These are phyloP conservation scores for Xerocomus nothofagi DNA, from an alignment of 1,284 basidiomycete species.

Conservation along the genomic window DNA sequence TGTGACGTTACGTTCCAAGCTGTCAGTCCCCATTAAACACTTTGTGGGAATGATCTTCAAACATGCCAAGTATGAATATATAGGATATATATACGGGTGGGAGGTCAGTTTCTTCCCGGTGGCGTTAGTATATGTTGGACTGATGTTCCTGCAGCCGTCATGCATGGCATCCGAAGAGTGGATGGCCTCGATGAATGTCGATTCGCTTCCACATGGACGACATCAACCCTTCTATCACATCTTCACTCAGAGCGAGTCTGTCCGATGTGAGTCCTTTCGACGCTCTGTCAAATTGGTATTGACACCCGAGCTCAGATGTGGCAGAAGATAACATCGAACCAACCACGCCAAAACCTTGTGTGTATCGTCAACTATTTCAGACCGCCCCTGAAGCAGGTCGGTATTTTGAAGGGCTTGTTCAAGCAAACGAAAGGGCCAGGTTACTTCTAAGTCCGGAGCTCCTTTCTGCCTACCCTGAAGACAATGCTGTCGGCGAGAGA, in stretches of 20 bases:
- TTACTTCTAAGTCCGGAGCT: constrained; percentile 32
- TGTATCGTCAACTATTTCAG: constrained; percentile 26
- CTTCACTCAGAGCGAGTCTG: constrained; percentile 39
- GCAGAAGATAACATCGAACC: constrained; percentile 44
- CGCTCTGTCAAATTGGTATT: not conserved
- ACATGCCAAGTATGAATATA: constrained; percentile 44
- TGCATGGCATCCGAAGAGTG: constrained; percentile 47
- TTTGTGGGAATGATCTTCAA: constrained; percentile 56
- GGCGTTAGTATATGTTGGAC: not conserved
- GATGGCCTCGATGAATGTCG: constrained; percentile 47
- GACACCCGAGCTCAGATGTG: constrained; percentile 34
- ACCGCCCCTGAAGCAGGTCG: constrained; percentile 27
- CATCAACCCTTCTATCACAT: constrained; percentile 56
- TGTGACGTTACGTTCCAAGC: constrained; percentile 30
- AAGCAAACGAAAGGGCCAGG: constrained; percentile 24
- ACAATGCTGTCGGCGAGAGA: constrained; percentile 26
- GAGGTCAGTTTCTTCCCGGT: constrained; percentile 41
- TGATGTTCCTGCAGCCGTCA: constrained; percentile 34
- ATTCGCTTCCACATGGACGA: constrained; percentile 41
- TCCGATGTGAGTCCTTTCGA: constrained; percentile 41
- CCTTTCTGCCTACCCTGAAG: constrained; percentile 33
- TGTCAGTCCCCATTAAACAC: constrained; percentile 34
- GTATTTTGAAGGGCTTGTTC: constrained; percentile 38
- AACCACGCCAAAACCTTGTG: constrained; percentile 24
- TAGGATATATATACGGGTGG: constrained; percentile 54